Conservation (phyloP, 1,284 basidiomycete species). For the Boletellus sp. region DNA sequence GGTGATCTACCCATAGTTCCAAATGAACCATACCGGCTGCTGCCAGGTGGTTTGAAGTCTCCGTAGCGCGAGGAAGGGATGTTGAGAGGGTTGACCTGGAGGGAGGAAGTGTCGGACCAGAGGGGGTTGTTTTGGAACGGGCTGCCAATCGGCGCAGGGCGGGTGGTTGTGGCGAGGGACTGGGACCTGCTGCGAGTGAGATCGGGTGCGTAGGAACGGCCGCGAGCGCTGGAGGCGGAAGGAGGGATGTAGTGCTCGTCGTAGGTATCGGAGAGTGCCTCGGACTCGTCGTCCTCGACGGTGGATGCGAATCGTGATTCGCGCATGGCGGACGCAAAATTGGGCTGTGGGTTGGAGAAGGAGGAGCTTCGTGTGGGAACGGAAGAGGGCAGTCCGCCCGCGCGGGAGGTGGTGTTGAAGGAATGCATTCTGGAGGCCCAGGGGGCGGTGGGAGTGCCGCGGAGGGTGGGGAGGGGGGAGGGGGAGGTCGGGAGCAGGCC, state of each 20-base stretch:
- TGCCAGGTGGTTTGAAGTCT: slow-evolving; percentile 58
- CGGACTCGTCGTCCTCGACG: slow-evolving; percentile 72
- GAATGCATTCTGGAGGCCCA: slow-evolving; percentile 41
- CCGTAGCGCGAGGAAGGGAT: slow-evolving; percentile 52
- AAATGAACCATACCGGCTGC: slow-evolving; percentile 62
- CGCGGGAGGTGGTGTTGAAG: slow-evolving; percentile 34
- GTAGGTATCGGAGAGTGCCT: slow-evolving; percentile 51
- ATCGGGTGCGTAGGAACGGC: slow-evolving; percentile 55
- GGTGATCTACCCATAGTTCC: slow-evolving; percentile 54
- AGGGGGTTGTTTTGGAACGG: slow-evolving; percentile 43
- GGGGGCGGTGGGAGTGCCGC: slow-evolving; percentile 26
- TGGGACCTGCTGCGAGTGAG: slow-evolving; percentile 70
- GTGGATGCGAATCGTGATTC: slow-evolving; percentile 61
- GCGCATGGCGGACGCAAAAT: slow-evolving; percentile 60
- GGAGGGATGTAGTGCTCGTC: slow-evolving; percentile 50
- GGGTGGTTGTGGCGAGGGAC: slow-evolving; percentile 58
- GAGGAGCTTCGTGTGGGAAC: slow-evolving; percentile 62
- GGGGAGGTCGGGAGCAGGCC: slow-evolving; percentile 51
- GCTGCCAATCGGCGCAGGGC: slow-evolving; percentile 47
- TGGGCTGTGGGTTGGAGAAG: slow-evolving; percentile 54
- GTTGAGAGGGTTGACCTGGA: slow-evolving; percentile 47
- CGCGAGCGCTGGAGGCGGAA: slow-evolving; percentile 38
- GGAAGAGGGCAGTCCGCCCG: slow-evolving; percentile 33
- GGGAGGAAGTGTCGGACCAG: slow-evolving; percentile 50
- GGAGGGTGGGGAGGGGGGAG: slow-evolving; percentile 25